These are phyloP conservation scores for Trichophyton benhamiae DNA, from an alignment of 2,329 filamentous ascomycete genomes.

Conservation along the genomic window DNA sequence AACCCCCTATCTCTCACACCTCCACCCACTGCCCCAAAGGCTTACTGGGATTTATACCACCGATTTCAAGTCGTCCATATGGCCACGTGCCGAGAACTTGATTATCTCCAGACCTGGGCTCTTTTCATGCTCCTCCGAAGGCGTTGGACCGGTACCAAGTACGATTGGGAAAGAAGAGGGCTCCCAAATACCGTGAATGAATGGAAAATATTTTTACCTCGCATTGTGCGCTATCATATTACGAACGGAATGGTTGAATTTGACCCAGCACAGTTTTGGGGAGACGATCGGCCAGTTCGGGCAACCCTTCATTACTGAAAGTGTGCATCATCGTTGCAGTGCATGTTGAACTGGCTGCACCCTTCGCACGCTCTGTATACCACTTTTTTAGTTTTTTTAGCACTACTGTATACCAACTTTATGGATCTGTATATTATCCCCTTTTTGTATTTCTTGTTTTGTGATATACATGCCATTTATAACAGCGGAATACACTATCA, in stretches of 20 bases:
- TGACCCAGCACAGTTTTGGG: conserved; percentile 17
- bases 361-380: not conserved
- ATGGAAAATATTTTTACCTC: conserved; percentile 38
- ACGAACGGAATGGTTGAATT: conserved; percentile 32
- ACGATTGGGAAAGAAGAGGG: conserved; percentile 22
- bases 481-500: not conserved
- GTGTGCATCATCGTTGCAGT: not conserved
- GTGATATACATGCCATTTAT: not conserved
- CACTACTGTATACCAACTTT: not conserved
- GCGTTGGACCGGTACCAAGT: conserved; percentile 13
- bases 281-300: conserved; percentile 2
- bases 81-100: conserved; percentile 7
- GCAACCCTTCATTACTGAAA: not conserved
- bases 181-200: conserved; percentile 38
- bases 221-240: conserved; percentile 26
- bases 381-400: not conserved
- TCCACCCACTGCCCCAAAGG: not conserved
- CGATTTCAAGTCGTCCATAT: conserved; percentile 8
- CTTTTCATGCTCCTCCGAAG: conserved; percentile 10
- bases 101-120: conserved; percentile 13
- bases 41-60: conserved; percentile 11
- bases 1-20: not conserved
- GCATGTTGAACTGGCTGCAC: not conserved
- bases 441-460: not conserved
- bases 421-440: not conserved